Base-by-base conservation (phyloP, 78 protist species). In the Acrasis kona region DNA sequence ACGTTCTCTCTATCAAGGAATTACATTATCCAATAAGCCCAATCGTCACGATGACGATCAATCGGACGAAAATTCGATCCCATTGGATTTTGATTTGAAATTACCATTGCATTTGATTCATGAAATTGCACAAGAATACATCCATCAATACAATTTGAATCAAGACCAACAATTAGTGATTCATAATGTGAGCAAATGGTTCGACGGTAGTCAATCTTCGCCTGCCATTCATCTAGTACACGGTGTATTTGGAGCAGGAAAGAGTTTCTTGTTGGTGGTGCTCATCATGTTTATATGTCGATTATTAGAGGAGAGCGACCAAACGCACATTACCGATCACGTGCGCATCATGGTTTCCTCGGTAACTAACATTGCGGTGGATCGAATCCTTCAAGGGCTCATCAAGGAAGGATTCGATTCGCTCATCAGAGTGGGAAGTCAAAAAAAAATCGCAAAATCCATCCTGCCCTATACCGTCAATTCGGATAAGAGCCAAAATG, bases 181-280 rank as follows among this genome's bases (percentile, higher is more conserved):
- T 50, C 34, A 50, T n/a, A 50, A n/a, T n/a, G 19, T 50, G 19
- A 50, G 19, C 61, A 50, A 50, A 50, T 50, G 61, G 61, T 50
- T 50, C 61, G 19, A 19, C 19, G 61, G 61, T n/a, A 19, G 19
- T 50, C 19, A 50, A 29, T 19, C 19, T 31, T 67, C 78, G n/a
- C 2, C 12, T 10, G 77, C 87, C 2, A 61, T 82, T 2, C 27
- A 58, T 6, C 76, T 90, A 40, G 85, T 87, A 4, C 90, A 90
- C 67, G 95, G 95, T 10, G 89, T 87, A 10, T 90, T 86, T 67
- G 95, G 95, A 10, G 72, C 88, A 29, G 95, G 95, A 35, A 89
- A 89, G 41, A 36, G 72, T 31, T 76, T 72, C 5, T 3, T 84
- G n/a, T 41, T 89, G 3, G 86, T 80, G 0, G 89, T 85, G 0